Evolutionary conservation across 2,329 filamentous ascomycete species (phyloP), one percentile per base, ranked within the genome.

Genomic region (Ceratocystis destructans): DNA sequence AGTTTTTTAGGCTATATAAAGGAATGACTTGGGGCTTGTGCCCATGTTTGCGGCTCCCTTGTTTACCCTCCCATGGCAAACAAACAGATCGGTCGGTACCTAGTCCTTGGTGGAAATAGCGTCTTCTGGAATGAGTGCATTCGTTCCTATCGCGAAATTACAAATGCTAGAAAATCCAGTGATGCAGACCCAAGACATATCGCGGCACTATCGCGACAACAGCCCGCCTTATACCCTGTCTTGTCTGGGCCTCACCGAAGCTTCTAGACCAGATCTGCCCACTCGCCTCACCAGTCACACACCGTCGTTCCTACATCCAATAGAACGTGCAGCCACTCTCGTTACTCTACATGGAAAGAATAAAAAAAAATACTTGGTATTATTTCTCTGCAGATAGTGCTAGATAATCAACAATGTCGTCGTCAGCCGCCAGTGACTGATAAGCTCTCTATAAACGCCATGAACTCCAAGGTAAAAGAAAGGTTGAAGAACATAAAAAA

Each of bases 401-500:
- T 57, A 57, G 53, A 57, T 57, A 57, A 31, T 22, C 37, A 41
- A 57, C 53, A 57, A 33, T 57, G 7, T 45, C 44, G 6, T 44
- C 41, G 22, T 48, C 61, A 46, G n/a, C 48, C 20, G 22, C 25
- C 44, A 3, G 37, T 63, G 44, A 28, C 44, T 20, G 44, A 46
- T 48, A 17, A 12, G 37, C 37, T 41, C 44, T 63, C 44, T 63
- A 48, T 31, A 63, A 46, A 63, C 61, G 61, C 61, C 61, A 17
- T 48, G 7, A 67, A 64, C 50, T 61, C 66, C 66, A 57, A 59
- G 31, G 46, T 53, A 41, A 41, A 41, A 41, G 41, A 31, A 45
- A 50, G 62, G 46, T 12, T n/a, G 37, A 64, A 41, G n/a, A 22
- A 37, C 1, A 65, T 48, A 25, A 31, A 31, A n/a, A 61, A 41